phyloP scores from a whole-genome alignment of 768 basidiomycete species.

The button mushroom (Agaricus bisporus) region DNA sequence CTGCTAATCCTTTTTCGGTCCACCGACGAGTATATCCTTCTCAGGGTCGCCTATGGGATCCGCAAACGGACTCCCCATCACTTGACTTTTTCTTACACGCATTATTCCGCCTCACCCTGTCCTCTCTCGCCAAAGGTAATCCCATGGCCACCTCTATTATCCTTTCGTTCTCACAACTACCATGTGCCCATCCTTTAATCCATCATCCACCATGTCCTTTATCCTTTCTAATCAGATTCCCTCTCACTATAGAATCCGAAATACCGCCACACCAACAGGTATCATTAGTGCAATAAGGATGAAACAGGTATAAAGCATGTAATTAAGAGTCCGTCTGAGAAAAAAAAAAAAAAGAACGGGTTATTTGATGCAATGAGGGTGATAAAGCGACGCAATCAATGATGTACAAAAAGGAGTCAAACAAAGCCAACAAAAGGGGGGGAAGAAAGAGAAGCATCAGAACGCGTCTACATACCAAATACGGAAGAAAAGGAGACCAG shows the following conservation, averaged over 20 bases:
- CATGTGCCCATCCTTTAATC: conserved; percentile 11
- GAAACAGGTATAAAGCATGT: neutral
- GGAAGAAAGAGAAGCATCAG: conserved; percentile 6
- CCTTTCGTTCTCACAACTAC: conserved; percentile 7
- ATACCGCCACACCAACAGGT: conserved; percentile 6
- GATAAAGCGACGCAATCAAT: conserved; percentile 10
- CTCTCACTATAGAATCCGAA: conserved; percentile 5
- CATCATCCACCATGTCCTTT: conserved; percentile 9
- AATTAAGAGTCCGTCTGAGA: neutral
- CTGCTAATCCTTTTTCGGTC: conserved; percentile 17
- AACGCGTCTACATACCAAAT: conserved; percentile 11
- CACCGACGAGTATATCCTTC: conserved; percentile 20
- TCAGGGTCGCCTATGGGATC: conserved; percentile 21
- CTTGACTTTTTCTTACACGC: neutral
- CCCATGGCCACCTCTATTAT: conserved; percentile 7
- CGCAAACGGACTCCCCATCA: conserved; percentile 16
- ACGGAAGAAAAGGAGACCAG: conserved; percentile 5
- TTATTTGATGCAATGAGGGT: conserved; percentile 10
- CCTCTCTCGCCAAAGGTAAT: neutral
- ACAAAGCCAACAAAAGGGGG: neutral
- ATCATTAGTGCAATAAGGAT: too few relatives aligned
- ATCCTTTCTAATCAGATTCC: conserved; percentile 15
- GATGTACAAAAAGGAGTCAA: conserved; percentile 10
- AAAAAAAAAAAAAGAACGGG: neutral
- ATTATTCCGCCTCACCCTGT: neutral